Base-by-base conservation (phyloP, 2,329 filamentous ascomycete genomes). In the Aureobasidium subglaciale region DNA sequence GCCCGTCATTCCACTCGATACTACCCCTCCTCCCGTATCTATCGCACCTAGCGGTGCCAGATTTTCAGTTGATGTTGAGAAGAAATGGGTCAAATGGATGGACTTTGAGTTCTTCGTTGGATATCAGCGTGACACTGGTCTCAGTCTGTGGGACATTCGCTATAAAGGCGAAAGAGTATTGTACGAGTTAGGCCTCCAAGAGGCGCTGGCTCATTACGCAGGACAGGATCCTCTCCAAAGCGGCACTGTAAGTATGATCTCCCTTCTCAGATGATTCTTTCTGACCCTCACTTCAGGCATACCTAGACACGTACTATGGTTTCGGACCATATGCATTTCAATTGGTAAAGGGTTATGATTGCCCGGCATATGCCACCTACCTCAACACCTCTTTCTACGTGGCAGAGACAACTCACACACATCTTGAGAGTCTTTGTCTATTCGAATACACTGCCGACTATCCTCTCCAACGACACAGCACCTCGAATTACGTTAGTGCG, bases 171-270 rank as follows among this genome's bases (percentile, higher is more conserved):
- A 80, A 57, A 69, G 78, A 6, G 64, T 83, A 6, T 67, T 83
- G 10, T 83, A 82, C 56, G 79, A 83, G 58, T 68, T 83, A 1
- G 74, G 75, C 2, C 66, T 83, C 0, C 76, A 82, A 62, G 79
- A 83, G 64, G 78, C 79, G 0, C 65, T 81, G 7, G 74, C 78
- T 1, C 76, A 79, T 53, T 81, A 80, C 55, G 75, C 77, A 1
- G 72, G 50, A 18, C 63, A 63, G 34, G 75, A 80, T 46, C 78
- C 77, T 0, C 63, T 73, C 2, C 72, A 75, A 60, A 73, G 73
- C 1, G 72, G 72, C 15, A 75, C 72, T 56, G 43, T 35, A 35
- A 35, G 32, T 35, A 35, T n/a, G n/a, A n/a, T n/a, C n/a, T n/a
- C n/a, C n/a, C n/a, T n/a, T n/a, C n/a, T n/a, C n/a, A n/a, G n/a